These are phyloP conservation scores for Termitomyces sp. DNA, from an alignment of 768 basidiomycete species.

Conservation along the genomic window DNA sequence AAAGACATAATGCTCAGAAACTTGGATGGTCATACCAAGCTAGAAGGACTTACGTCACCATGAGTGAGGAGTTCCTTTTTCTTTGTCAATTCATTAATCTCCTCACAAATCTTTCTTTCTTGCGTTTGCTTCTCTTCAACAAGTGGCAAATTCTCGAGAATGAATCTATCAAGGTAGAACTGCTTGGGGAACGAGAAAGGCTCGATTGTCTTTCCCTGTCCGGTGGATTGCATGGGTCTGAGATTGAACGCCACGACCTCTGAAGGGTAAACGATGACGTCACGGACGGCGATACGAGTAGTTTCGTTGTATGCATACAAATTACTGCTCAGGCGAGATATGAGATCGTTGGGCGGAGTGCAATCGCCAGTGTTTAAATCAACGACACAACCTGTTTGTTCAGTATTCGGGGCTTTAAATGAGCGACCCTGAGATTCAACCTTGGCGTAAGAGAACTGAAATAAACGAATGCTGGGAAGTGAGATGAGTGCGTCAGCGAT, in stretches of 20 bases:
- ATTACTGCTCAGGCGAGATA: slow-evolving; percentile 45
- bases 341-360: slow-evolving; percentile 45
- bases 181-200: slow-evolving; percentile 57
- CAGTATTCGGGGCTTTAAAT: slow-evolving; percentile 13
- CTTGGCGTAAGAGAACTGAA: slow-evolving; percentile 53
- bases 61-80: slow-evolving; percentile 43
- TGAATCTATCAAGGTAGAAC: slow-evolving; percentile 70
- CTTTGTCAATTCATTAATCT: slow-evolving; percentile 40
- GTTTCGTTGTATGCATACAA: slow-evolving; percentile 27
- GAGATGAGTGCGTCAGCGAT: slow-evolving; percentile 4
- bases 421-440: slow-evolving; percentile 26
- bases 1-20: neutral
- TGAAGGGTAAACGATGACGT: slow-evolving; percentile 58
- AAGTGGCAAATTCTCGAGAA: slow-evolving; percentile 49
- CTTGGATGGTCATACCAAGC: neutral
- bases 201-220: slow-evolving; percentile 23
- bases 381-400: slow-evolving; percentile 41
- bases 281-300: slow-evolving; percentile 29
- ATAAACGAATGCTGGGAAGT: slow-evolving; percentile 29
- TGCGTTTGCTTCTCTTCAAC: slow-evolving; percentile 29
- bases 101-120: slow-evolving; percentile 35
- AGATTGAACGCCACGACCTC: slow-evolving; percentile 58
- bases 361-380: slow-evolving; percentile 40
- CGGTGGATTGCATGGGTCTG: slow-evolving; percentile 11
- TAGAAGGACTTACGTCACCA: slow-evolving; percentile 43